Base-by-base conservation (phyloP, 805 yeast genomes). In the Starmerella cellae region DNA sequence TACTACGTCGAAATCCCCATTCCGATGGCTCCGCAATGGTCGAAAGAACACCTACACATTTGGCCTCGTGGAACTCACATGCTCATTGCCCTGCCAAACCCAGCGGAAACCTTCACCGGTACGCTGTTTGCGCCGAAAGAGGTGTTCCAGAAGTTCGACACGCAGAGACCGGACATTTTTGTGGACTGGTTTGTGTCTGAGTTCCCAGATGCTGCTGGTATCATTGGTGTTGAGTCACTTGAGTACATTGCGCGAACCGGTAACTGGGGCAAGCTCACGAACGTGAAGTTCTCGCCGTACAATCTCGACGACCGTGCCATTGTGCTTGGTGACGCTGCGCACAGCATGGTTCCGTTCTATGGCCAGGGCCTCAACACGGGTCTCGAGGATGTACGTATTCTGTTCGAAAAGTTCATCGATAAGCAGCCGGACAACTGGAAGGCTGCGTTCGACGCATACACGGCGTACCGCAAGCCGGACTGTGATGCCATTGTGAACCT, bases 341-440 rank as follows among this genome's bases (percentile, higher is more conserved):
- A 87, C 62, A 75, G 91, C 23, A 87, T 85, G 95, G 96, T 87
- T 5, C 96, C 96, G n/a, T 87, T 87, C 60, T 87, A 85, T 57
- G 96, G 96, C 9, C 96, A 87, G 60, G 96, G 96, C 4, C 80
- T 87, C 88, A 87, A 87, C 60, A 82, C 94, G 57, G 96, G 96
- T 1, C 80, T 87, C 59, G 96, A 87, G 60, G 96, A 88, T 53
- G 87, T 87, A 19, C 65, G 76, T 44, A 74, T 77, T 1, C 62
- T 87, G 40, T 63, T 80, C 63, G 42, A 41, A 30, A 68, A 71
- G 35, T 43, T 52, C 30, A 56, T 77, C 21, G 70, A 69, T 26
- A 50, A 59, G 42, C 6, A 35, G 20, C 39, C 32, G 20, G 36
- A 42, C 22, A 11, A 36, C 23, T 44, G 64, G 76, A 55, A 55